Base-by-base conservation (phyloP, 768 basidiomycete genomes). In the Lactarius hatsudake region DNA sequence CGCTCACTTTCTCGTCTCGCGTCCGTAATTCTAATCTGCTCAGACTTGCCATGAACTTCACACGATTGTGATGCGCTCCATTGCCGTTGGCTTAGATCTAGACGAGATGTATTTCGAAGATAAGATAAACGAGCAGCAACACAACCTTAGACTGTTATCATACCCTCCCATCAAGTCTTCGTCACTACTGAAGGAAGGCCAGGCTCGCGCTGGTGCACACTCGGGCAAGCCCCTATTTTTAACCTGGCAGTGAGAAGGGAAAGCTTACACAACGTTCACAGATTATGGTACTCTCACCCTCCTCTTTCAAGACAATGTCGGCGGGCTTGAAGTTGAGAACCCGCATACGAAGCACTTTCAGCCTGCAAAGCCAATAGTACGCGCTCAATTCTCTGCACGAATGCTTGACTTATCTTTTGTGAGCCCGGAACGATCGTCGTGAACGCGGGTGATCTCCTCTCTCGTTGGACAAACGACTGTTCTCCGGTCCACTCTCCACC, bases 381-480 rank as follows among this genome's bases (percentile, higher is more conserved):
- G 87, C 76, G 15, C 28, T 48, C 61, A 20, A 48, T 23, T 58
- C 23, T 62, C 43, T 60, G 18, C 32, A 23, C 34, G 38, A 40
- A 8, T 34, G 30, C 17, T 43, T n/a, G 13, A 23, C 20, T 58
- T 43, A 63, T 53, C 48, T 66, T n/a, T 13, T 62, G 3, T 72
- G 15, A 93, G 90, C 87, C 89, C 17, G 90, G 83, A 17, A 91
- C 92, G 2, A 89, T 93, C 61, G 88, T 94, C 36, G 83, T 94
- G 45, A 94, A 94, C 71, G 87, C 89, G 9, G 93, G 89, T 4
- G 92, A 94, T 74, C 81, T 94, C 30, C 79, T 94, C 15, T 83
- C 88, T 3, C 87, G 92, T 59, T 94, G 91, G 92, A 90, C 89
- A 71, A 93, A 93, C 74, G 88, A 91, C 74, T n/a, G 80, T 87